Conservation (phyloP, 2,329 filamentous ascomycete genomes). For the Talaromyces sp. region DNA sequence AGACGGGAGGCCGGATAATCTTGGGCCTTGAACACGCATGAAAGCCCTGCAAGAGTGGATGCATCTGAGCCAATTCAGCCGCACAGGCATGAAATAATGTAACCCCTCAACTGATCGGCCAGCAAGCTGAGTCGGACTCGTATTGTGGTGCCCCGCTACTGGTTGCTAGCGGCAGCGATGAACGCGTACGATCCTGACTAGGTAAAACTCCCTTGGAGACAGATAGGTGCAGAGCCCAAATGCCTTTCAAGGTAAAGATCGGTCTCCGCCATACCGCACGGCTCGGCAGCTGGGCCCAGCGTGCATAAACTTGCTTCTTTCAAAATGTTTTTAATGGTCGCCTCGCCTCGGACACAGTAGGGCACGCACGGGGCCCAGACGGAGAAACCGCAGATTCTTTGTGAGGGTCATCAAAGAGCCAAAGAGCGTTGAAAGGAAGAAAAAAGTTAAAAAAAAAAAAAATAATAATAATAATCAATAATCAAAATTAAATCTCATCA, state of each 20-base stretch:
- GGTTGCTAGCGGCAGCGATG: background rate
- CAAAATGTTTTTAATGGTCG: background rate
- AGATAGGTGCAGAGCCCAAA: background rate
- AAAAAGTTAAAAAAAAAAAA: background rate
- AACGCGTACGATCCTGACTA: background rate
- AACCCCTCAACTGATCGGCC: conserved; percentile 7
- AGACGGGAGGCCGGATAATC: background rate
- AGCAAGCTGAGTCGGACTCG: background rate
- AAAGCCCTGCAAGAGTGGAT: conserved; percentile 3
- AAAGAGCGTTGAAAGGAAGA: background rate
- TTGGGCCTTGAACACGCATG: background rate
- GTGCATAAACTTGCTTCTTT: background rate
- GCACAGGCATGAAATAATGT: conserved; percentile 3
- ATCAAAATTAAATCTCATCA: background rate
- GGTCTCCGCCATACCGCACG: background rate
- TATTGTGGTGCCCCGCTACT: background rate
- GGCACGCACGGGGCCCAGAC: background rate
- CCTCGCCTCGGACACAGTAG: background rate
- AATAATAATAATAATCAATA: too few relatives aligned
- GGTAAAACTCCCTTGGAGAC: background rate
- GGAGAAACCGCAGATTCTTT: background rate
- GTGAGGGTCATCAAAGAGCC: background rate
- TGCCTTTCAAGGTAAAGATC: background rate
- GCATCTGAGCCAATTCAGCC: conserved; percentile 6
- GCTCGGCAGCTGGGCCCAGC: background rate